Base-by-base conservation (phyloP, 2,329 filamentous ascomycete species). In the Aspergillus jensenii region DNA sequence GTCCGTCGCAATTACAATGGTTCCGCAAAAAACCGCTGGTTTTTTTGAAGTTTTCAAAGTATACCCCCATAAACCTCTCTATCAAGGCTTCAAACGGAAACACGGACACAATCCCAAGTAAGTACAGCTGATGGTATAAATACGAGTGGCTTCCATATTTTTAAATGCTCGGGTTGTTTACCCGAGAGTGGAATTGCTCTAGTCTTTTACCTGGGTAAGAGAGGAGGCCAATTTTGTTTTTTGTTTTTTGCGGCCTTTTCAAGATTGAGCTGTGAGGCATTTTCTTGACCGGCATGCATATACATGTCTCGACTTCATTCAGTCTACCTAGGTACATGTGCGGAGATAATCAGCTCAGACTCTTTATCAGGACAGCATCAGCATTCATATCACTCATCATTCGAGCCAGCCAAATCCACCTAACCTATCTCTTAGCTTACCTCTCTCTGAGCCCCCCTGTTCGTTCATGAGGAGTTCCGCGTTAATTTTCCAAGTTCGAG, bases 1-100 rank as follows among this genome's bases (percentile, higher is more conserved):
- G 27, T 51, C 53, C 52, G 62, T 67, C 56, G 64, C 64, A 66
- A 58, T 64, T 37, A 37, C 35, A 37, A 14, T 14, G 35, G 14
- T 37, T n/a, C 35, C 35, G 35, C 15, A 37, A 15, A 37, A 37
- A 7, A 37, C 14, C 35, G 14, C 15, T 37, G 35, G 35, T 48
- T 45, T 31, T 21, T 39, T 37, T 37, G 27, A 37, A 40, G 11
- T 27, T 27, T 50, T 27, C 35, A 37, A 15, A 31, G 27, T 31
- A 31, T 31, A 31, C 27, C 27, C 9, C 8, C 9, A 11, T 31
- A 31, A 31, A 31, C 15, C 14, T 12, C 33, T 11, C 33, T 35
- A 5, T 37, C 35, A 5, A 9, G 35, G 14, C 35, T 14, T 37
- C 35, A 37, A 44, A 14, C 41, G 8, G 19, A 23, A 31, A 31